Evolutionary conservation across 768 basidiomycete genomes (phyloP).

Genomic region (Auricularia sp.): DNA sequence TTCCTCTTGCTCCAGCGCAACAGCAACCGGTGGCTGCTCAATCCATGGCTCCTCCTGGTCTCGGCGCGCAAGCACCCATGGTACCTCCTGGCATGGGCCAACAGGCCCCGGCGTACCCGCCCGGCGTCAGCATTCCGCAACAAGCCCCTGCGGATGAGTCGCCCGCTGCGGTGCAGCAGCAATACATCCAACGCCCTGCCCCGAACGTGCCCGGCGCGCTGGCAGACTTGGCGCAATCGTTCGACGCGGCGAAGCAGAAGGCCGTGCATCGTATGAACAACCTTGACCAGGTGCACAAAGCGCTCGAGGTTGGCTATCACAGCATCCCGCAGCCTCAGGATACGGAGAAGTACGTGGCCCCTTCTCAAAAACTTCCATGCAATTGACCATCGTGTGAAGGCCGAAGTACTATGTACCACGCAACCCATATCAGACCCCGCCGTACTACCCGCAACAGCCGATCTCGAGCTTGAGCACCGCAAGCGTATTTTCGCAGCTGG

Average conservation of each 20-base stretch:
- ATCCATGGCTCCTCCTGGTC: neutral
- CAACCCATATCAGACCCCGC: slow-evolving; percentile 83
- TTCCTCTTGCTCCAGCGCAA: neutral
- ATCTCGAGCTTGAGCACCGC: slow-evolving; percentile 72
- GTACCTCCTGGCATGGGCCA: neutral
- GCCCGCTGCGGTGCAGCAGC: slow-evolving; percentile 24
- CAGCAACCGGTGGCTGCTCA: slow-evolving; percentile 1
- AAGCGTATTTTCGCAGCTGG: slow-evolving; percentile 79
- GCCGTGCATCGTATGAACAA: slow-evolving; percentile 82
- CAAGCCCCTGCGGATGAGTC: neutral
- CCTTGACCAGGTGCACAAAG: slow-evolving; percentile 81
- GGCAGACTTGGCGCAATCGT: slow-evolving; percentile 87
- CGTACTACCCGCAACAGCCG: slow-evolving; percentile 89
- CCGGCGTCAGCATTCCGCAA: neutral
- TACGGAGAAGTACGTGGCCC: slow-evolving; percentile 71
- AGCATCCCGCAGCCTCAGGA: slow-evolving; percentile 88
- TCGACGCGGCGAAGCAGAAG: slow-evolving; percentile 95
- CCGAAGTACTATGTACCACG: slow-evolving; percentile 95
- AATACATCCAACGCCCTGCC: slow-evolving; percentile 30
- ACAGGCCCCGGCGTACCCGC: neutral
- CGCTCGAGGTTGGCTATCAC: slow-evolving; percentile 84
- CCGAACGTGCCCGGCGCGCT: slow-evolving; percentile 66
- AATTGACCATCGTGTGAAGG: slow-evolving; percentile 32
- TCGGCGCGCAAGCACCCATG: neutral
- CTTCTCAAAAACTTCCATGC: neutral